Conservation (phyloP, 192 early-diverging fungal genomes). For the Phycomyces nitens region DNA sequence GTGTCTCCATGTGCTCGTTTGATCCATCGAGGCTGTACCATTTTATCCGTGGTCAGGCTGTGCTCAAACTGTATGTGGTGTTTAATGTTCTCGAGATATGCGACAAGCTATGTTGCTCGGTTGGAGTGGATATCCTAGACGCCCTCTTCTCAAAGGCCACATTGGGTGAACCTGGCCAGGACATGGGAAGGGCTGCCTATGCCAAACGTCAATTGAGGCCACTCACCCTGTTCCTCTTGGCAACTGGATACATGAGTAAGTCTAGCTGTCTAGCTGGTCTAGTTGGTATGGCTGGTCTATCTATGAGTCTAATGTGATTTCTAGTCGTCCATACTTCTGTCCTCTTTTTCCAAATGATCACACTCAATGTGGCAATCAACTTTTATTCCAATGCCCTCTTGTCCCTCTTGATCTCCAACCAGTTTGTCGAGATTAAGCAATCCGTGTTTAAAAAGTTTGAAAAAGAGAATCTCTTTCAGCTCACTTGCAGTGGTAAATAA, state of each 20-base stretch:
- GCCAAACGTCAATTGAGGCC: slow-evolving; percentile 44
- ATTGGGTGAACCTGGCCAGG: slow-evolving; percentile 38
- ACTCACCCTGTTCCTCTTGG: slow-evolving; percentile 67
- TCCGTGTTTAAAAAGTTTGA: slow-evolving; percentile 97
- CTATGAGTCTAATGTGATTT: not conserved
- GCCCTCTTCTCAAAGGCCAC: slow-evolving; percentile 86
- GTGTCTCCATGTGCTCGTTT: slow-evolving; percentile 70
- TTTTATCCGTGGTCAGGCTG: slow-evolving; percentile 90
- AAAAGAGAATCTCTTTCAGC: slow-evolving; percentile 93
- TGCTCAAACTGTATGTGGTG: slow-evolving; percentile 96
- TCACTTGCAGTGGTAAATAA: slow-evolving; percentile 77
- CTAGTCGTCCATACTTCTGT: slow-evolving; percentile 82
- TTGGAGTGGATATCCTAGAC: slow-evolving; percentile 93
- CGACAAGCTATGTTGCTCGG: slow-evolving; percentile 89
- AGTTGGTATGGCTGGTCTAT: too few species aligned
- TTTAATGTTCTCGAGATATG: slow-evolving; percentile 95
- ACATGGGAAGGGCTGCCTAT: slow-evolving; percentile 19
- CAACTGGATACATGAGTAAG: slow-evolving; percentile 78
- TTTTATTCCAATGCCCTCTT: slow-evolving; percentile 92
- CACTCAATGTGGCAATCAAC: slow-evolving; percentile 94
- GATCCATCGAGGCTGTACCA: slow-evolving; percentile 93
- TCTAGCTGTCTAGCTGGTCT: not conserved
- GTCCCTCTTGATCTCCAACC: slow-evolving; percentile 91
- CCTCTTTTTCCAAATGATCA: slow-evolving; percentile 93
- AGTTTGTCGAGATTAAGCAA: slow-evolving; percentile 98